phyloP scores from a whole-genome alignment of 352 stramenopile genomes.

The Globisporangium canariense region DNA sequence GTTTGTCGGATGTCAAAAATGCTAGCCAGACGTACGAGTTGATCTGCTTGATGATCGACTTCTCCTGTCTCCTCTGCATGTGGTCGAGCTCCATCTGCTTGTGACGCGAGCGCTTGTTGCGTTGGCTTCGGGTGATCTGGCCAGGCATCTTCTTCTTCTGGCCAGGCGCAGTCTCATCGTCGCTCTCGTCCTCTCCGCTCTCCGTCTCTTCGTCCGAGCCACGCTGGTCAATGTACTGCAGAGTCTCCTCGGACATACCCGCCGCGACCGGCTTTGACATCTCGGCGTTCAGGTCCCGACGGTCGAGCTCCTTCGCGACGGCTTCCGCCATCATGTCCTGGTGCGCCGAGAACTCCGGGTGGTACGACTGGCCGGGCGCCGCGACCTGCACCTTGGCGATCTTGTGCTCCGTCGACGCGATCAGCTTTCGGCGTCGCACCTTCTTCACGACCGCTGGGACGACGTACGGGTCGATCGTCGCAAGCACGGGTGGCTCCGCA shows the following conservation, averaged over 20 bases:
- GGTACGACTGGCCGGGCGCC: constrained; percentile 77
- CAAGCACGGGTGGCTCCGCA: constrained; percentile 31
- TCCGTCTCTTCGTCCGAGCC: constrained; percentile 42
- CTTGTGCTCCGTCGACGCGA: constrained; percentile 62
- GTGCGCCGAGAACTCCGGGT: constrained; percentile 79
- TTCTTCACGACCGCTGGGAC: constrained; percentile 57
- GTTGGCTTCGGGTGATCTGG: constrained; percentile 66
- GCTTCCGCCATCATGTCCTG: constrained; percentile 78
- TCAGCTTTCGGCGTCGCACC: constrained; percentile 45
- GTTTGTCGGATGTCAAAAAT: neutral
- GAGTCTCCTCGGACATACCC: constrained; percentile 74
- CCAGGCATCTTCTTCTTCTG: constrained; percentile 45
- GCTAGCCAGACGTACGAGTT: constrained; percentile 53
- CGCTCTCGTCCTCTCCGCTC: constrained; percentile 28
- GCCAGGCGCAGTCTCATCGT: constrained; percentile 27
- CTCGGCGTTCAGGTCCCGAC: constrained; percentile 43
- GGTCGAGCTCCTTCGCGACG: constrained; percentile 65
- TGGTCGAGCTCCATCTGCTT: constrained; percentile 79
- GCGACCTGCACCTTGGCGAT: constrained; percentile 74
- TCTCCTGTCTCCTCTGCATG: constrained; percentile 51
- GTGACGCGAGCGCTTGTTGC: constrained; percentile 78
- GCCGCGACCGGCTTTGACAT: constrained; percentile 40
- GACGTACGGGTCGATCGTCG: constrained; percentile 58
- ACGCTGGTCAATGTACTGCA: constrained; percentile 74
- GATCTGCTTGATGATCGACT: constrained; percentile 84